Conservation (phyloP, 1,284 basidiomycete species). For the Ceratobasidium sp. region DNA sequence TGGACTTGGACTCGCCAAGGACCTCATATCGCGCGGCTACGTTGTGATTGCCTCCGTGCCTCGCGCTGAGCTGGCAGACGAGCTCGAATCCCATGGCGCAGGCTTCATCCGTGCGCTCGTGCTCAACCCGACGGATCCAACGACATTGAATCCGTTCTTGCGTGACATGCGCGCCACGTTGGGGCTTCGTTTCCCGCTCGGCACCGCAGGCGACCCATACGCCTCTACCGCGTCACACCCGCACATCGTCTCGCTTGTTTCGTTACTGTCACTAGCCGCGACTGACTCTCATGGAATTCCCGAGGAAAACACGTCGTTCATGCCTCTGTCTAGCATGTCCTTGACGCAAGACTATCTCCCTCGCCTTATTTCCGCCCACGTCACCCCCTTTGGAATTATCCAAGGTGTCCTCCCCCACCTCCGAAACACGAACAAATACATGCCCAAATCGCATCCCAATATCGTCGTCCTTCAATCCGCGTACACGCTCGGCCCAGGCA, state of each 20-base stretch:
- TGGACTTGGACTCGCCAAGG: slow-evolving; percentile 72
- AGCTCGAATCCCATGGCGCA: slow-evolving; percentile 69
- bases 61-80: slow-evolving; percentile 67
- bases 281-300: slow-evolving; percentile 16
- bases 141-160: slow-evolving; percentile 75
- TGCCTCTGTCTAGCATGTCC: slow-evolving; percentile 59
- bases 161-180: slow-evolving; percentile 80
- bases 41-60: slow-evolving; percentile 82
- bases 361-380: slow-evolving; percentile 74
- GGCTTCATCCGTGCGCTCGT: slow-evolving; percentile 83
- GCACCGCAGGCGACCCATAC: slow-evolving; percentile 78
- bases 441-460: slow-evolving; percentile 64
- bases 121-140: slow-evolving; percentile 78
- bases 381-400: slow-evolving; percentile 76
- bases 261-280: slow-evolving; percentile 43
- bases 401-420: slow-evolving; percentile 79
- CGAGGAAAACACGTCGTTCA: slow-evolving; percentile 13
- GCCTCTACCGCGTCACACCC: slow-evolving; percentile 56
- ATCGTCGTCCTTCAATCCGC: slow-evolving; percentile 55
- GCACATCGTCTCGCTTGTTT: slow-evolving; percentile 44
- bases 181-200: slow-evolving; percentile 82
- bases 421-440: slow-evolving; percentile 56
- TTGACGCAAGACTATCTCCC: slow-evolving; percentile 70
- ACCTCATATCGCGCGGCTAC: slow-evolving; percentile 78
- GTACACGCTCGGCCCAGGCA: slow-evolving; percentile 72